Evolutionary conservation across 768 basidiomycete genomes (phyloP).

Genomic region (Lactarius tabidus): DNA sequence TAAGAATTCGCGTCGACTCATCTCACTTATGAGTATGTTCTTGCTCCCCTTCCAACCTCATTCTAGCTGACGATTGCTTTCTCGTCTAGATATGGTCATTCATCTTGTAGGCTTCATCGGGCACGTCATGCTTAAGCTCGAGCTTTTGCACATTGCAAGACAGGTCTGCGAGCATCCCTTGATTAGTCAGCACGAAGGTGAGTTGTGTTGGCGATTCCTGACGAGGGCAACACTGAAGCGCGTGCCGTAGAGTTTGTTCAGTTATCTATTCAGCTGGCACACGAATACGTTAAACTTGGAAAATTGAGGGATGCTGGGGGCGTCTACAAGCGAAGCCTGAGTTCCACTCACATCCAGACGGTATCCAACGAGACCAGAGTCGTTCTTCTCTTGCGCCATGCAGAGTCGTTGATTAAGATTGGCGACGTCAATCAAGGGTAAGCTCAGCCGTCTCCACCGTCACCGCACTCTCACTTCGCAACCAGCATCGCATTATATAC

Average conservation of each 20-base stretch:
- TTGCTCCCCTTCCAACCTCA: neutral
- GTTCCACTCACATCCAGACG: constrained; percentile 40
- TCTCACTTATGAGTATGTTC: constrained; percentile 17
- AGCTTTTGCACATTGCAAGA: constrained; percentile 22
- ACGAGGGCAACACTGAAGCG: neutral
- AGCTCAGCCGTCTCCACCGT: constrained; percentile 4
- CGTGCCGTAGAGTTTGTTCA: constrained; percentile 51
- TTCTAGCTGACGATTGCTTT: neutral
- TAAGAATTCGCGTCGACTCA: constrained; percentile 14
- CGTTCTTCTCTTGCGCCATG: constrained; percentile 58
- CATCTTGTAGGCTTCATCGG: constrained; percentile 25
- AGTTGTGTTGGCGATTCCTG: constrained; percentile 20
- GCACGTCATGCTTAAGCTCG: constrained; percentile 23
- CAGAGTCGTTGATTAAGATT: constrained; percentile 56
- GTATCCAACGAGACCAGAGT: constrained; percentile 51
- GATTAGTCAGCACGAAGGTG: constrained; percentile 44
- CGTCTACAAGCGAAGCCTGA: constrained; percentile 59
- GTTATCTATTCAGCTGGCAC: constrained; percentile 66
- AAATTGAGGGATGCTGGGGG: constrained; percentile 60
- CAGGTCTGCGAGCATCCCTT: constrained; percentile 15
- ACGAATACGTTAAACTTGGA: constrained; percentile 77
- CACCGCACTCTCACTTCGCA: neutral
- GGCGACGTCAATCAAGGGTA: constrained; percentile 64
- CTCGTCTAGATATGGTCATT: constrained; percentile 19
- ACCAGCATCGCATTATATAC: constrained; percentile 49